These are phyloP conservation scores for Drechslera avenae DNA, from an alignment of 2,329 filamentous ascomycete species.

Conservation along the genomic window DNA sequence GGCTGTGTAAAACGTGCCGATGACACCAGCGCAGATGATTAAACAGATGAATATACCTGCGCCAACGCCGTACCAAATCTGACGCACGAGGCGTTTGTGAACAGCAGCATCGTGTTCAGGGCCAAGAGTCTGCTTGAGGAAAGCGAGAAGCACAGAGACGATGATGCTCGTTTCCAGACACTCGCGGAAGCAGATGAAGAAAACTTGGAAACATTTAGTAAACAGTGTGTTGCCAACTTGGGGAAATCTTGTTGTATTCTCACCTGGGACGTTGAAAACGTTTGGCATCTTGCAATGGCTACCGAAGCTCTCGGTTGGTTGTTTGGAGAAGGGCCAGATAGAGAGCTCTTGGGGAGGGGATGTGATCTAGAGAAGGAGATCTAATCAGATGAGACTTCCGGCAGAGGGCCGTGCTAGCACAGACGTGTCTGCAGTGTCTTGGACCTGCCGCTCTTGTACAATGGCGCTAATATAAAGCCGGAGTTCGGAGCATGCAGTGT, in stretches of 20 bases:
- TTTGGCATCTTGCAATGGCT: constrained; percentile 58
- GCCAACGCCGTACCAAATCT: constrained; percentile 71
- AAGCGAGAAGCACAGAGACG: constrained; percentile 83
- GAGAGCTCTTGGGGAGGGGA: not conserved
- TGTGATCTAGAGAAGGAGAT: constrained; percentile 13
- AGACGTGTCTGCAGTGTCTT: not conserved
- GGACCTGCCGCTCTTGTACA: constrained; percentile 3
- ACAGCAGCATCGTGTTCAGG: constrained; percentile 64
- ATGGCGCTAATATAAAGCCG: constrained; percentile 18
- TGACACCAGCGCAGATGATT: constrained; percentile 67
- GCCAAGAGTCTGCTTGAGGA: constrained; percentile 79
- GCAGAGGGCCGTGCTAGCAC: not conserved
- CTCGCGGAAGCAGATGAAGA: constrained; percentile 90
- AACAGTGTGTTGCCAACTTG: not conserved
- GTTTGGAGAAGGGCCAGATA: constrained; percentile 11
- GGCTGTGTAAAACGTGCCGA: constrained; percentile 72
- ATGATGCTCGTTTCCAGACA: constrained; percentile 82
- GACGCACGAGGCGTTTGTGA: constrained; percentile 70
- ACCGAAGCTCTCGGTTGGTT: constrained; percentile 1
- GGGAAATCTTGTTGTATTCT: constrained; percentile 2
- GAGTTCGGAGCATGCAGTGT: constrained; percentile 9
- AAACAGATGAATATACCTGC: constrained; percentile 69
- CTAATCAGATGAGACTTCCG: constrained; percentile 30
- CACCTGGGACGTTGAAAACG: constrained; percentile 73
- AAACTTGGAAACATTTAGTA: constrained; percentile 57